Percentiles rank a stretch among this genome's conserved stretches.
phyloP scores from a whole-genome alignment of 805 yeast genomes.

The Ogataea kodamae region DNA sequence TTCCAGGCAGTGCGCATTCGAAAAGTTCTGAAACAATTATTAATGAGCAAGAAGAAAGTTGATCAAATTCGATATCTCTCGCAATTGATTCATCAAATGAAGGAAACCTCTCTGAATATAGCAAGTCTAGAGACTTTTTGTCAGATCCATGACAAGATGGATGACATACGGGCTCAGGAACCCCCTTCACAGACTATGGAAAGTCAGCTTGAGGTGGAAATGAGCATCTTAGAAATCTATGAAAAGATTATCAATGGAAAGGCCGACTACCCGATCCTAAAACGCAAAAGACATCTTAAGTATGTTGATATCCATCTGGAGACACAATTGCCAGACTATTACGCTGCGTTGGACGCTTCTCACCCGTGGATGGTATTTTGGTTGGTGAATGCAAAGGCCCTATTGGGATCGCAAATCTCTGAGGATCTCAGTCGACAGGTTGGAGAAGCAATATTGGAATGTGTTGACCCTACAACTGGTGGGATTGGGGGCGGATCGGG shows the following conservation, averaged over 20 bases:
- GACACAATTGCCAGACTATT: conserved; percentile 47
- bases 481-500: conserved; percentile 86
- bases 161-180: conserved; percentile 17
- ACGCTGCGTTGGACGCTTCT: conserved; percentile 73
- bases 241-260: conserved; percentile 31
- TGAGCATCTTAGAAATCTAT: conserved; percentile 29
- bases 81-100: conserved; percentile 1
- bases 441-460: conserved; percentile 30
- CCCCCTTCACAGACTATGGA: conserved; percentile 34
- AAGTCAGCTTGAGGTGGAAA: conserved; percentile 40
- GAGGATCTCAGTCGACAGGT: conserved; percentile 19
- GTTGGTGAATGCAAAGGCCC: conserved; percentile 55
- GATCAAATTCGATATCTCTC: conserved; percentile 9
- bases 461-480: conserved; percentile 39
- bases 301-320: conserved; percentile 42
- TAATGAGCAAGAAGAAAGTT: conserved; percentile 3
- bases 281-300: conserved; percentile 37
- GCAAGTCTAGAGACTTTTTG: conserved; percentile 27
- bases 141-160: conserved; percentile 12
- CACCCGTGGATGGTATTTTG: conserved; percentile 90
- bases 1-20: conserved; percentile 5
- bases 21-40: conserved; percentile 8
- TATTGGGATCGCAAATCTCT: conserved; percentile 38
- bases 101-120: conserved; percentile 16
- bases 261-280: conserved; percentile 28